These are phyloP conservation scores for Ganoderma resinaceum DNA, from an alignment of 1,284 basidiomycete genomes.

Conservation along the genomic window DNA sequence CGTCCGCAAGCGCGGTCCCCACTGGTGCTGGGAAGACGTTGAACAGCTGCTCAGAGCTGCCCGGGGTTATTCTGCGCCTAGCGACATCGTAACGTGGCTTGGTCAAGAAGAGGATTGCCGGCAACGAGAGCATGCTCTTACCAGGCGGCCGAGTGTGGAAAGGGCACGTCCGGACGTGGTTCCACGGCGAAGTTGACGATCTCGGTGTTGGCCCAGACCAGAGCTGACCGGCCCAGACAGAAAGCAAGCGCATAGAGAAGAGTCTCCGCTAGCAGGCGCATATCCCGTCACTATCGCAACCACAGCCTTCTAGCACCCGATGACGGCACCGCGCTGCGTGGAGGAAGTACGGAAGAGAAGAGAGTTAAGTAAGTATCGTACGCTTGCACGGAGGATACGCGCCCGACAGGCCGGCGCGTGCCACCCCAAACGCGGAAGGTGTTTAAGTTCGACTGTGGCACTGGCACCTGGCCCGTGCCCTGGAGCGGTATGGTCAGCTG, in stretches of 20 bases:
- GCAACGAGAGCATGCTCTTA: slow-evolving; percentile 35
- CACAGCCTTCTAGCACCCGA: neutral
- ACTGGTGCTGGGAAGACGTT: slow-evolving; percentile 52
- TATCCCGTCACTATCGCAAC: neutral
- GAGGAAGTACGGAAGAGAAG: neutral
- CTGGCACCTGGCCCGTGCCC: slow-evolving; percentile 32
- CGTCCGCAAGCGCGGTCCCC: slow-evolving; percentile 41
- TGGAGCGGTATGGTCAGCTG: slow-evolving; percentile 32
- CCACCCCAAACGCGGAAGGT: slow-evolving; percentile 18
- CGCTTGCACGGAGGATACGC: neutral
- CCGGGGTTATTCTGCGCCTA: slow-evolving; percentile 43
- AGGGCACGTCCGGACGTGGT: slow-evolving; percentile 30
- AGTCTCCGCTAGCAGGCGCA: neutral
- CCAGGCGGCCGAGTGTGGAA: slow-evolving; percentile 44
- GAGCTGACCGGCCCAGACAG: neutral
- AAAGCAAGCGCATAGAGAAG: slow-evolving; percentile 4
- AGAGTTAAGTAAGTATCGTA: neutral
- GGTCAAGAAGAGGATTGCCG: neutral
- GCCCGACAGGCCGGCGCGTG: neutral
- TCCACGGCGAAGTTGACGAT: slow-evolving; percentile 62
- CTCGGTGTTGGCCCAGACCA: slow-evolving; percentile 63
- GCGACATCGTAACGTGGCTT: neutral
- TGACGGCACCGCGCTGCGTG: neutral
- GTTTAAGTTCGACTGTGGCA: slow-evolving; percentile 28
- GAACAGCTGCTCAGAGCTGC: slow-evolving; percentile 42